These are phyloP conservation scores for Monosporascus sp. DNA, from an alignment of 2,329 filamentous ascomycete genomes.

Conservation along the genomic window DNA sequence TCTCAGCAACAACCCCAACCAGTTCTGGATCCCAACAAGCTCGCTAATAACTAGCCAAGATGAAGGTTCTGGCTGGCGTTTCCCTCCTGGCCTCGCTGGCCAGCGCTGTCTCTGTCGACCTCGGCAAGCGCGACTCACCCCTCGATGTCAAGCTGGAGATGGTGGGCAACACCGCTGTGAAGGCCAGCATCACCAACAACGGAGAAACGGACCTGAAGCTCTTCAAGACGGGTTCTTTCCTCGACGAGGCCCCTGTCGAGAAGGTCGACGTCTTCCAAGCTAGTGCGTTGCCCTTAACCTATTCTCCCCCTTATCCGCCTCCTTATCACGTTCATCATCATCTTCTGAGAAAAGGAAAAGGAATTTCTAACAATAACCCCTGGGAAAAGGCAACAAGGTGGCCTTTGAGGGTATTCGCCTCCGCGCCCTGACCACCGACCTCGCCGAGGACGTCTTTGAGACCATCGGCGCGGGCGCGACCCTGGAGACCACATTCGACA, in stretches of 20 bases:
- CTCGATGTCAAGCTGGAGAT: conserved; percentile 39
- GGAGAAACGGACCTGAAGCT: conserved; percentile 40
- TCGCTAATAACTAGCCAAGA: conserved; percentile 15
- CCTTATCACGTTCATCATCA: no score
- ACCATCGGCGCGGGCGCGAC: conserved; percentile 42
- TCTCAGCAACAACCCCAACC: not conserved
- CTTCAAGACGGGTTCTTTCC: conserved; percentile 44
- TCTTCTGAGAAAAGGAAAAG: no score
- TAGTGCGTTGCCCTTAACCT: conserved; percentile 20
- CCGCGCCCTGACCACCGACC: conserved; percentile 37
- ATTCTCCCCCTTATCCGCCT: not conserved
- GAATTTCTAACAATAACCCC: no score
- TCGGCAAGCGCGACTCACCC: conserved; percentile 33
- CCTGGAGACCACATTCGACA: conserved; percentile 47
- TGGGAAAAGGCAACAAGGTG: conserved; percentile 32
- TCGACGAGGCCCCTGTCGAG: conserved; percentile 42
- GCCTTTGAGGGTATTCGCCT: conserved; percentile 50
- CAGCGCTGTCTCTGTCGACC: conserved; percentile 28
- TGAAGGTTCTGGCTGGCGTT: conserved; percentile 34
- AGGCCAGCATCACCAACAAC: conserved; percentile 44
- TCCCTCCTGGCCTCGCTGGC: conserved; percentile 30
- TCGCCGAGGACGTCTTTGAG: conserved; percentile 45
- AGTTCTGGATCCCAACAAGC: not conserved
- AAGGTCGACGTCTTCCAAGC: conserved; percentile 41
- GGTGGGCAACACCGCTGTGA: conserved; percentile 43